A percentile compares a stretch with the other conserved stretches of the same genome.
Evolutionary conservation across 257 asterid species (phyloP).

Genomic region (Penstemon barbatus): DNA sequence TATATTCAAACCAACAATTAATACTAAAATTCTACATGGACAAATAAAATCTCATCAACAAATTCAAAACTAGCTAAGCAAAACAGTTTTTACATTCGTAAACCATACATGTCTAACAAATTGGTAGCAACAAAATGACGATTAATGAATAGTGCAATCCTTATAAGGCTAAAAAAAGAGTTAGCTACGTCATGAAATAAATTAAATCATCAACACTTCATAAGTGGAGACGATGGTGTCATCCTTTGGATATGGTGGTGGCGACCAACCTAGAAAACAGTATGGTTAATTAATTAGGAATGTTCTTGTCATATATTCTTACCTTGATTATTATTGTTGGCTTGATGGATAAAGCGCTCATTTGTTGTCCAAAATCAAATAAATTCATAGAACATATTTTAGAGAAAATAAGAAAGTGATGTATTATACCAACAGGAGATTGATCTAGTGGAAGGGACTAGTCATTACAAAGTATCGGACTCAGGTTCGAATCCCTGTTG

Average conservation of each 20-base stretch:
- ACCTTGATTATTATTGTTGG: background rate
- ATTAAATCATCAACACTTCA: background rate
- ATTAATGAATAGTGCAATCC: conserved; percentile 7
- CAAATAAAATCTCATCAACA: background rate
- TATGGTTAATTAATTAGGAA: background rate
- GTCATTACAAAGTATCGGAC: no score
- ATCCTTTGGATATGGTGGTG: conserved; percentile 15
- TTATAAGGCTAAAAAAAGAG: background rate
- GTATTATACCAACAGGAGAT: no score
- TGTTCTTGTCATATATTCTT: background rate
- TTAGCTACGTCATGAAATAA: background rate
- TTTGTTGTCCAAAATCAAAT: no score
- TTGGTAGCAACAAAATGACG: background rate
- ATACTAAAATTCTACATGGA: no score
- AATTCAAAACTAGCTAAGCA: background rate
- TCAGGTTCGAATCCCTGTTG: no score
- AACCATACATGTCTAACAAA: conserved; percentile 8
- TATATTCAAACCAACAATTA: no score
- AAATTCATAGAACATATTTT: no score
- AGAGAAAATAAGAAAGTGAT: no score
- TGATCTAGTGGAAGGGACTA: no score
- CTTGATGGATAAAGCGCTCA: background rate
- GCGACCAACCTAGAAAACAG: background rate
- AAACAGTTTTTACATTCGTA: background rate
- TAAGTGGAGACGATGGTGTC: conserved; percentile 31